Percentiles rank a stretch among this genome's conserved stretches.
phyloP scores from a whole-genome alignment of 1,284 basidiomycete species.

The Prillingera fragicola region DNA sequence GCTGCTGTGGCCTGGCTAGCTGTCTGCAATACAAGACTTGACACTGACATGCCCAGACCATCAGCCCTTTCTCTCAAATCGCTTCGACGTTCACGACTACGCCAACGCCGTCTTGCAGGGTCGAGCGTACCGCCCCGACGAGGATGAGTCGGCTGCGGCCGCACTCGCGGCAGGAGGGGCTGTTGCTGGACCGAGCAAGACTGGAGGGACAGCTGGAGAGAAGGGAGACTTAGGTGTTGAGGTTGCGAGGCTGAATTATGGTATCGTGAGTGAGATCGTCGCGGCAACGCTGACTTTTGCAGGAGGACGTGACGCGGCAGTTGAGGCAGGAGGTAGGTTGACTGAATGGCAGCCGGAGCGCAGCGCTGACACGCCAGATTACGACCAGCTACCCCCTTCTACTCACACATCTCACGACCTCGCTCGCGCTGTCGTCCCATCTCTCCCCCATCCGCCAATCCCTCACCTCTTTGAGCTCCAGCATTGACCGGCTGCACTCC shows the following conservation, averaged over 20 bases:
- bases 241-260: slow-evolving; percentile 72
- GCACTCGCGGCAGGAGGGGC: too few species aligned
- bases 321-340: slow-evolving; percentile 70
- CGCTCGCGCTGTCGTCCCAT: slow-evolving; percentile 56
- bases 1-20: too few species aligned
- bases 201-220: slow-evolving; percentile 16
- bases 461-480: slow-evolving; percentile 31
- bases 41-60: slow-evolving; percentile 30
- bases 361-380: slow-evolving; percentile 33
- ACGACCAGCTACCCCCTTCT: slow-evolving; percentile 48
- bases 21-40: background rate
- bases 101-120: slow-evolving; percentile 80
- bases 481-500: slow-evolving; percentile 59
- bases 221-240: slow-evolving; percentile 82
- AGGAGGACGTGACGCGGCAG: slow-evolving; percentile 80
- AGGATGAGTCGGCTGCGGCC: slow-evolving; percentile 7
- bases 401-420: slow-evolving; percentile 55
- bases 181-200: slow-evolving; percentile 5
- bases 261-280: slow-evolving; percentile 51
- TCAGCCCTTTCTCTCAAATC: slow-evolving; percentile 49
- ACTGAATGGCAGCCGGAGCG: slow-evolving; percentile 53
- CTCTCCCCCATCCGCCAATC: slow-evolving; percentile 42
- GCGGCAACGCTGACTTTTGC: background rate
- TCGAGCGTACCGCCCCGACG: slow-evolving; percentile 59
- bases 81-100: slow-evolving; percentile 80